Conservation (phyloP, 2,329 filamentous ascomycete species). For the Aspergillus hortae region DNA sequence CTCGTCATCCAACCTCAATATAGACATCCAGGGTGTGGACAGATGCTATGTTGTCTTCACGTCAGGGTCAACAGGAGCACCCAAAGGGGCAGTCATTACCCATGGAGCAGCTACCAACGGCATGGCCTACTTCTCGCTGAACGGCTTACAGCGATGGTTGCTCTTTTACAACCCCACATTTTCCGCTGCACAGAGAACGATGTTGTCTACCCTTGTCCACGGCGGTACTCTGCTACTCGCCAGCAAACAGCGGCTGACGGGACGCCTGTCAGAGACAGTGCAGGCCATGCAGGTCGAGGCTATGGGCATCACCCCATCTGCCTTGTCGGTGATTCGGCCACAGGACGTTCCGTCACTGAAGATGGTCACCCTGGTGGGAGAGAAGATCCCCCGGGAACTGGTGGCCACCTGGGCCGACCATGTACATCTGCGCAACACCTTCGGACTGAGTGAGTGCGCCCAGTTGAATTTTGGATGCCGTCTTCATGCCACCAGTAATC, state of each 20-base stretch:
- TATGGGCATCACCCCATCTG: slow-evolving; percentile 10
- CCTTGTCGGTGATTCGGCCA: slow-evolving; percentile 7
- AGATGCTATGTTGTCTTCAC: slow-evolving; percentile 2
- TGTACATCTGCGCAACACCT: slow-evolving; percentile 13
- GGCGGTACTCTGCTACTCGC: slow-evolving; percentile 9
- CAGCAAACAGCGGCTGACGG: slow-evolving; percentile 2
- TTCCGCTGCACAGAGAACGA: slow-evolving; percentile 13
- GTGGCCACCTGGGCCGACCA: slow-evolving; percentile 7
- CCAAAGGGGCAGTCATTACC: slow-evolving; percentile 4
- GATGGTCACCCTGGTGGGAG: slow-evolving; percentile 11
- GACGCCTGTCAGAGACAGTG: slow-evolving; percentile 3
- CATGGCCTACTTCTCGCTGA: not conserved
- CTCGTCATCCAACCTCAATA: not conserved
- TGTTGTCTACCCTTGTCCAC: slow-evolving; percentile 9
- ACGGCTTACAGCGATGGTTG: not conserved
- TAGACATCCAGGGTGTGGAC: not conserved
- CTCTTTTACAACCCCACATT: slow-evolving; percentile 14
- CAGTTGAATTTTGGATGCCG: slow-evolving; percentile 10
- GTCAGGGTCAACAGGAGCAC: slow-evolving; percentile 5
- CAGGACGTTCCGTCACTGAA: slow-evolving; percentile 7
- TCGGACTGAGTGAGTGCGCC: slow-evolving; percentile 17
- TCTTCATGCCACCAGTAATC: not conserved
- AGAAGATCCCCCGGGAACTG: slow-evolving; percentile 6
- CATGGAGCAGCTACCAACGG: slow-evolving; percentile 4
- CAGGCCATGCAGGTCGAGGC: slow-evolving; percentile 8